Evolutionary conservation across 257 asterid genomes (phyloP), one percentile per base, ranked within the genome.

Genomic region (Dorcoceras hygrometricum): DNA sequence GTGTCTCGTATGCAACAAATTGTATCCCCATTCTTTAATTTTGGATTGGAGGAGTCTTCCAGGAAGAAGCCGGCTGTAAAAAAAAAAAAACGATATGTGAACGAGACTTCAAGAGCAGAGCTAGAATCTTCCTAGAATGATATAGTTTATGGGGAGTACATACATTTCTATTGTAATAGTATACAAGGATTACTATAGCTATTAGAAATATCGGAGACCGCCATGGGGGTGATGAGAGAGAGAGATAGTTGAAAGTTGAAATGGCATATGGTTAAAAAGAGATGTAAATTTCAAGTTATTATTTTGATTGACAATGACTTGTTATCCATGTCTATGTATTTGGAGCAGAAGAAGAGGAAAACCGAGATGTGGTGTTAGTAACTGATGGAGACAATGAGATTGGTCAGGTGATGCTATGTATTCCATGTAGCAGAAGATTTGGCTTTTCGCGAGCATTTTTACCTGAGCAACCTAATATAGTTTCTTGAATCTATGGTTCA

Each of bases 321-420:
- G 5, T 64, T n/a, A 57, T 71, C 43, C 12, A 50, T 75, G 65
- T 28, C 27, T 68, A 51, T 71, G 3, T 54, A 60, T 61, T 62
- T 54, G 26, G 71, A 72, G 63, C 89, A 89, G 96, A 82, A 71
- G 91, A 78, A 72, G 91, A 78, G 67, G 91, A 78, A 76, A 82
- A 72, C 59, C 82, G 91, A 78, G 97, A 93, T 81, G 95, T 96
- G 23, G 90, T 93, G 36, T 75, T 93, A 71, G 96, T 93, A 46
- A 84, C 96, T 12, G 96, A 90, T 68, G 98, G 98, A 73, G 97
- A 93, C 69, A 86, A 77, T 80, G 98, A 90, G 84, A 84, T 93
- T 73, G 96, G 98, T 53, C 98, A 93, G 97, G 98, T 89, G 68
- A 71, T 65, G 58, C 12, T 56, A 65, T 19, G 8, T 72, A n/a